Conservation (phyloP, 768 basidiomycete species). For the Pulveroboletus sp. region DNA sequence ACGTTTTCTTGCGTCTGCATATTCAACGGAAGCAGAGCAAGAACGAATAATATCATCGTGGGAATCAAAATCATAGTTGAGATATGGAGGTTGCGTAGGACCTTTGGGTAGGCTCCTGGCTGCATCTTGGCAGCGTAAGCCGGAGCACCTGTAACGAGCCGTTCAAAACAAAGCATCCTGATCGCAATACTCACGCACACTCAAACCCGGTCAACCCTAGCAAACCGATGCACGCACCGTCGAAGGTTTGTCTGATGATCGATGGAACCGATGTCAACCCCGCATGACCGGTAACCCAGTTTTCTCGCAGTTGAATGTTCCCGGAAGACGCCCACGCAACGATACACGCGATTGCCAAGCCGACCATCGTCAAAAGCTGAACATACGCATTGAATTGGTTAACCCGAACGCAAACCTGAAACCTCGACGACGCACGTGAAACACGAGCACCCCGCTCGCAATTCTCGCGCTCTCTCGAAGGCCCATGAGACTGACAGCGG, state of each 20-base stretch:
- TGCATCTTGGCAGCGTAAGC: constrained; percentile 63
- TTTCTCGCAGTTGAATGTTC: constrained; percentile 42
- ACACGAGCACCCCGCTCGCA: constrained; percentile 50
- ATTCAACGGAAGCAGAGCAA: constrained; percentile 55
- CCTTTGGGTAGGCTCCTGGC: constrained; percentile 49
- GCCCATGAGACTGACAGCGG: constrained; percentile 51
- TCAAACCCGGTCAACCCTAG: constrained; percentile 70
- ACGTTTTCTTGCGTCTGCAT: constrained; percentile 53
- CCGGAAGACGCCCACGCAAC: constrained; percentile 53
- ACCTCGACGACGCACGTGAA: constrained; percentile 47
- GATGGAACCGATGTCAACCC: constrained; percentile 25
- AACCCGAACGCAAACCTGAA: not conserved
- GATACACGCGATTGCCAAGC: constrained; percentile 46
- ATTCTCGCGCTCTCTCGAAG: constrained; percentile 60
- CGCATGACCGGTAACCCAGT: constrained; percentile 46
- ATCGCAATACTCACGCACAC: constrained; percentile 35
- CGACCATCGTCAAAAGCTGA: constrained; percentile 53
- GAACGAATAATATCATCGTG: constrained; percentile 52
- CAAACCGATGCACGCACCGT: constrained; percentile 68
- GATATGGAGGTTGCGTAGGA: constrained; percentile 62
- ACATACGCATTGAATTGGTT: not conserved
- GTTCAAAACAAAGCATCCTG: not conserved
- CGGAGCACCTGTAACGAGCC: constrained; percentile 44
- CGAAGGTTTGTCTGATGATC: constrained; percentile 49
- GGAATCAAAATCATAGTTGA: constrained; percentile 56